A percentile compares a stretch with the other conserved stretches of the same genome.
These are phyloP conservation scores for Globisporangium acanthophoron DNA, from an alignment of 352 stramenopile genomes.

Conservation along the genomic window DNA sequence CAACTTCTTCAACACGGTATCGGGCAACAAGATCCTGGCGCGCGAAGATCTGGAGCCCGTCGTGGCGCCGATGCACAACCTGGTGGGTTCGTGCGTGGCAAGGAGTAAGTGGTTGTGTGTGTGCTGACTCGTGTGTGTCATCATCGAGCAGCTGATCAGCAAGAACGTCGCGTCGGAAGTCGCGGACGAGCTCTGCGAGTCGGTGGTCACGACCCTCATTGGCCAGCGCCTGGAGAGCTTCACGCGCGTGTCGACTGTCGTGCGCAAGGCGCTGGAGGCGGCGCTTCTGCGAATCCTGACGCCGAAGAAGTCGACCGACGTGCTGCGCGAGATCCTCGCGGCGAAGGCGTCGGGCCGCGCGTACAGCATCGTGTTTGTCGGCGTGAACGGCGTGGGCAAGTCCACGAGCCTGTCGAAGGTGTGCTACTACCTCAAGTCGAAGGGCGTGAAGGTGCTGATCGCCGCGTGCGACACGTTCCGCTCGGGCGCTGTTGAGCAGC, in stretches of 20 bases:
- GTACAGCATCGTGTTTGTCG: constrained; percentile 99
- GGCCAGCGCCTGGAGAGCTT: constrained; percentile 95
- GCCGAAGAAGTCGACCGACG: constrained; percentile 93
- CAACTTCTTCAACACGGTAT: constrained; percentile 79
- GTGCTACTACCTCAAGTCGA: constrained; percentile 98
- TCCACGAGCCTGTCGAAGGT: constrained; percentile 98
- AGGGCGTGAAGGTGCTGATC: constrained; percentile 94
- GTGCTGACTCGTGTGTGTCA: background rate
- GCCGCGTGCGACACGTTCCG: constrained; percentile 99
- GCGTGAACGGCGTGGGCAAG: constrained; percentile 99
- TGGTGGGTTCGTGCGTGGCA: constrained; percentile 30
- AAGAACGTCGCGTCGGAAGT: constrained; percentile 98
- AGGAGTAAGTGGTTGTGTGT: background rate
- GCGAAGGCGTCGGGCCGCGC: constrained; percentile 80
- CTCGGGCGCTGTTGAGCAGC: constrained; percentile 97
- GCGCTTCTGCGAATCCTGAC: constrained; percentile 94
- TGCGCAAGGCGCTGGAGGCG: constrained; percentile 93
- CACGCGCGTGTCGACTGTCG: constrained; percentile 86
- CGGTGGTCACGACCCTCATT: constrained; percentile 91
- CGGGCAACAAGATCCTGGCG: constrained; percentile 91
- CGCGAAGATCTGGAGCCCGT: constrained; percentile 91
- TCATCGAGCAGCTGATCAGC: constrained; percentile 76
- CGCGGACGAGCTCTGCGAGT: constrained; percentile 92
- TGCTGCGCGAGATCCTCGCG: constrained; percentile 92
- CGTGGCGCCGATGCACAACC: constrained; percentile 92